These are phyloP conservation scores for Jatropha multifida DNA, from an alignment of 441 rosid genomes.

Conservation along the genomic window DNA sequence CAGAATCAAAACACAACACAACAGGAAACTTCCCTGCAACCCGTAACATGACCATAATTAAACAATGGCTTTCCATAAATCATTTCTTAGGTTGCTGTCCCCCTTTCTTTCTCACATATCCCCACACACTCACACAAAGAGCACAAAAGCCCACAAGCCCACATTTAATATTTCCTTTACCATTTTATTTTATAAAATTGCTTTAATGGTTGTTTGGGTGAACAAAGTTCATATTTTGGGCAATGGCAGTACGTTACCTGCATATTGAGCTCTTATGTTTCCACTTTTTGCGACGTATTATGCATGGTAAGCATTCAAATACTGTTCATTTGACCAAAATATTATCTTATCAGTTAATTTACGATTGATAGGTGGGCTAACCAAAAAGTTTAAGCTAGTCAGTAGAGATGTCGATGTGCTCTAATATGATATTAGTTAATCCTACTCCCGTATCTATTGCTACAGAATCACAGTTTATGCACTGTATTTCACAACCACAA, in stretches of 20 bases:
- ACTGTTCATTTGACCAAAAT: not conserved
- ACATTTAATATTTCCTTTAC: not conserved
- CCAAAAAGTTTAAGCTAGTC: not conserved
- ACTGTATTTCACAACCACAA: not conserved
- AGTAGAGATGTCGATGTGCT: not conserved
- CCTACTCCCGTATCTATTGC: not conserved
- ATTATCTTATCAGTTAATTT: not conserved
- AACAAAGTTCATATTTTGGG: not conserved
- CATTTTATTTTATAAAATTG: not conserved
- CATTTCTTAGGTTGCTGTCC: not conserved
- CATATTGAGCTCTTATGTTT: not conserved
- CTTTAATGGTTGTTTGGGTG: not conserved
- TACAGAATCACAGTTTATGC: not conserved
- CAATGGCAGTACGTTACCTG: not conserved
- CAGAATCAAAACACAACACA: not conserved
- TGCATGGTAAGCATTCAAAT: not conserved
- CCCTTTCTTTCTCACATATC: not conserved
- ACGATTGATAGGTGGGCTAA: too few species aligned
- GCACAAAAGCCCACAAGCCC: not conserved
- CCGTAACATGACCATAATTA: not conserved
- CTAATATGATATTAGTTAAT: not conserved
- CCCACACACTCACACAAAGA: not conserved
- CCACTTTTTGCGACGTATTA: not conserved
- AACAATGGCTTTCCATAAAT: not conserved
- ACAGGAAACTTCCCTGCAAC: not conserved